phyloP scores from a whole-genome alignment of 257 asterid species.

The Fraxinus pennsylvanica region DNA sequence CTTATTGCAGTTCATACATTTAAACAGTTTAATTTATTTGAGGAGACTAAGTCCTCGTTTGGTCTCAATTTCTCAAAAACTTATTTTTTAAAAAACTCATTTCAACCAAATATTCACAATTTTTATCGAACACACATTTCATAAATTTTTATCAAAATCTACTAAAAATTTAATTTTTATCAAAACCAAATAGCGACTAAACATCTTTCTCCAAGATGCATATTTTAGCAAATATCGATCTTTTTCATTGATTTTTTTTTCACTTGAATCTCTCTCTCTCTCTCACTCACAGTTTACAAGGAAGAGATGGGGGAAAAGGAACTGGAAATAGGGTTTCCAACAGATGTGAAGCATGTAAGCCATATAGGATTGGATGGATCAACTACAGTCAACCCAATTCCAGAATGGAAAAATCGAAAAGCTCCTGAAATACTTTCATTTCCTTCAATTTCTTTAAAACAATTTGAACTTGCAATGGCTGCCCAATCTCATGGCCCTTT shows the following conservation, averaged over 20 bases:
- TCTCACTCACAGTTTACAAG: conserved; percentile 28
- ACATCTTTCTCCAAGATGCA: too few species aligned
- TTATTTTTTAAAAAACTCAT: too few species aligned
- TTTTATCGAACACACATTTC: too few species aligned
- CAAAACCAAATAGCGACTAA: too few species aligned
- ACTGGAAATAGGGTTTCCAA: conserved; percentile 63
- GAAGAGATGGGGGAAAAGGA: conserved; percentile 46
- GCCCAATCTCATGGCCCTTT: conserved; percentile 44
- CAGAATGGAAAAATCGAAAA: conserved; percentile 41
- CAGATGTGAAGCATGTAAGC: conserved; percentile 63
- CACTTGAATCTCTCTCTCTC: not conserved
- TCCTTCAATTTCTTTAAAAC: conserved; percentile 51
- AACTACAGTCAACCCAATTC: conserved; percentile 38
- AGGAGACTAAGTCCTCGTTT: too few species aligned
- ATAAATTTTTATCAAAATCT: too few species aligned
- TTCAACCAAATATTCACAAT: too few species aligned
- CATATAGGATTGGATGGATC: conserved; percentile 71
- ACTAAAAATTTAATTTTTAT: too few species aligned
- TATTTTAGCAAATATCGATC: not conserved
- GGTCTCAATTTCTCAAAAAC: too few species aligned
- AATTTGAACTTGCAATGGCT: conserved; percentile 63
- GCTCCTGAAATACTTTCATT: conserved; percentile 41
- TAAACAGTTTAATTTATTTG: too few species aligned
- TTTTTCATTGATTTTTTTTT: too few species aligned
- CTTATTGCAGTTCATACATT: too few species aligned